A percentile compares a stretch with the other conserved stretches of the same genome.
Conservation (phyloP, 148 eudicot genomes). For the Rhododendron ovatum region DNA sequence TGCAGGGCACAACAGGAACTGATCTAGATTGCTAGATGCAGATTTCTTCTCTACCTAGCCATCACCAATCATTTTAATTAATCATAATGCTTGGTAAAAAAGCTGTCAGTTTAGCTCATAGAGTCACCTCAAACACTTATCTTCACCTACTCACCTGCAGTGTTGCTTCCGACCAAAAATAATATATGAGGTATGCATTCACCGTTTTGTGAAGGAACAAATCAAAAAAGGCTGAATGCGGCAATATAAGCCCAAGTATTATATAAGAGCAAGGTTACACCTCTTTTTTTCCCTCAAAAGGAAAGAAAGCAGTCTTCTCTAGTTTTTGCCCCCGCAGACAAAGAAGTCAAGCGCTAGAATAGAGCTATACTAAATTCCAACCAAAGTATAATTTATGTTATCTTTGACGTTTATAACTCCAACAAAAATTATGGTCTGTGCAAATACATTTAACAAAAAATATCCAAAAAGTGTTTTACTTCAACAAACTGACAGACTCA, state of each 20-base stretch:
- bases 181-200: background rate
- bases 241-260: background rate
- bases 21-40: background rate
- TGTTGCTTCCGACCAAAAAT: background rate
- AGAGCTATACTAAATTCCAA: background rate
- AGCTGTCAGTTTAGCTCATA: background rate
- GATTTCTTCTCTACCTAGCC: background rate
- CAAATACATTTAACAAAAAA: background rate
- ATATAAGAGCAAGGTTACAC: background rate
- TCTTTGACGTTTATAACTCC: background rate
- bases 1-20: background rate
- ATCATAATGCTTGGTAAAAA: background rate
- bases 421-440: background rate
- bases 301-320: background rate
- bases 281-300: background rate
- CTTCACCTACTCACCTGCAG: background rate
- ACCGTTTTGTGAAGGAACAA: background rate
- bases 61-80: background rate
- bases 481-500: conserved; percentile 6
- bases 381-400: background rate
- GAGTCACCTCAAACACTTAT: background rate
- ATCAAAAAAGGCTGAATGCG: background rate
- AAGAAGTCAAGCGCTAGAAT: background rate
- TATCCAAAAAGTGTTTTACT: background rate
- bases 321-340: background rate